A percentile compares a stretch with the other conserved stretches of the same genome.
Conservation (phyloP, 2,329 filamentous ascomycete genomes). For the Botrytis fabae region DNA sequence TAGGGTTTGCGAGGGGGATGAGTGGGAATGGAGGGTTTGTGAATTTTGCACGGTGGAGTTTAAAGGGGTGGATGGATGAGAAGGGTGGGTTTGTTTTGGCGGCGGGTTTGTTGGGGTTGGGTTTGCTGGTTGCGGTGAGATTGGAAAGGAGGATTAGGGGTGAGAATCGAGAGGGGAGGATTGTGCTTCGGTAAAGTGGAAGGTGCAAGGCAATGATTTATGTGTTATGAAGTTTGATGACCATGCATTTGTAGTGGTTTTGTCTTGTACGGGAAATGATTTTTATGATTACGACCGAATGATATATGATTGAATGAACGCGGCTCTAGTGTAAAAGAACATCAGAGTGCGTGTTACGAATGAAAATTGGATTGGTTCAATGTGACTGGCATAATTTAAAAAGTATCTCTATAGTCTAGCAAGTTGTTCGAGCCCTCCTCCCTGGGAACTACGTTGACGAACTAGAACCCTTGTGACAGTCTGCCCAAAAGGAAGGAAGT, state of each 20-base stretch:
- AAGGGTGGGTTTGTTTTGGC: not conserved
- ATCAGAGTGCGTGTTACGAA: no score
- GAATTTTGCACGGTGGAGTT: not conserved
- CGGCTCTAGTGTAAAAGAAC: not conserved
- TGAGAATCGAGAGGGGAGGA: not conserved
- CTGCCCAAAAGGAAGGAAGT: not conserved
- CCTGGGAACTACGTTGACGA: not conserved
- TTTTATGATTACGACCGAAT: constrained; percentile 30
- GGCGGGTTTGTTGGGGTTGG: not conserved
- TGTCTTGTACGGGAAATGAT: not conserved
- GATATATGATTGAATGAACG: constrained; percentile 33
- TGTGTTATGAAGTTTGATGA: not conserved
- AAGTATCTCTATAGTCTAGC: not conserved
- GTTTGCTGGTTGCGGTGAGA: not conserved
- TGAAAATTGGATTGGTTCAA: not conserved
- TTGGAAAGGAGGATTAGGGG: not conserved
- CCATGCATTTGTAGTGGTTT: not conserved
- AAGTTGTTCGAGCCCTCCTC: no score
- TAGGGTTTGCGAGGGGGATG: not conserved
- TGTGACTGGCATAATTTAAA: not conserved
- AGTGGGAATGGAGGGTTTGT: not conserved
- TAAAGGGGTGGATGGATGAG: not conserved
- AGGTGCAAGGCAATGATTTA: not conserved
- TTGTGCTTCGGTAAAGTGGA: not conserved
- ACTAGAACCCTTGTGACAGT: no score